Evolutionary conservation across 75 land plant species (phyloP).

Genomic region (Selaginella moellendorffii): DNA sequence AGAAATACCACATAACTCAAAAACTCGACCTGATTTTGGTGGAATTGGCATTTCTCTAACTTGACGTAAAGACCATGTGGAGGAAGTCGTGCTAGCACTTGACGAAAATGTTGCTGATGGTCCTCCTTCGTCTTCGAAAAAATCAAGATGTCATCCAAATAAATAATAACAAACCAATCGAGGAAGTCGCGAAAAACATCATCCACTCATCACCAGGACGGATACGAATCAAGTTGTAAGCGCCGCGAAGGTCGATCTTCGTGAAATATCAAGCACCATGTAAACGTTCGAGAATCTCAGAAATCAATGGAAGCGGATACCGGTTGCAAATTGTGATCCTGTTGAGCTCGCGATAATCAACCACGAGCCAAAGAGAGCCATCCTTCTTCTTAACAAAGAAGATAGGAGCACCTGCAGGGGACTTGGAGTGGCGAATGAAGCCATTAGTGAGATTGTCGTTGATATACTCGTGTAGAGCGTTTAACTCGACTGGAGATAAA

Average conservation of each 20-base stretch:
- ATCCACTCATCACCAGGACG: slow-evolving; percentile 1
- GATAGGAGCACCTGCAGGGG: slow-evolving; percentile 17
- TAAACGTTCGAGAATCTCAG: slow-evolving; percentile 7
- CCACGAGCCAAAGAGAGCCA: slow-evolving; percentile 12
- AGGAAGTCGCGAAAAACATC: slow-evolving; percentile 13
- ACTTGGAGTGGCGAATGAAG: slow-evolving; percentile 17
- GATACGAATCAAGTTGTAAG: background rate
- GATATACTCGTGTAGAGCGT: slow-evolving; percentile 11
- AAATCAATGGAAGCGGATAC: slow-evolving; percentile 15
- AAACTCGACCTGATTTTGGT: slow-evolving; percentile 16
- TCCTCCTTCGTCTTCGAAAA: slow-evolving; percentile 18
- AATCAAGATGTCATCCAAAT: slow-evolving; percentile 17
- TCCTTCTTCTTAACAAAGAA: slow-evolving; percentile 17
- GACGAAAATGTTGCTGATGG: slow-evolving; percentile 10
- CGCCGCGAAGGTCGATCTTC: slow-evolving; percentile 12
- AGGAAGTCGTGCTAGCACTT: slow-evolving; percentile 6
- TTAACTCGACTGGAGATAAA: slow-evolving; percentile 17
- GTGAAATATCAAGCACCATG: slow-evolving; percentile 10
- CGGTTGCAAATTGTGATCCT: slow-evolving; percentile 14
- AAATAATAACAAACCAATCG: slow-evolving; percentile 11
- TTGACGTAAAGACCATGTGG: slow-evolving; percentile 15
- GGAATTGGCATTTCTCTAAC: slow-evolving; percentile 13
- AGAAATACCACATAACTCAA: slow-evolving; percentile 18
- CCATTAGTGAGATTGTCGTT: slow-evolving; percentile 17
- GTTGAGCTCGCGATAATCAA: slow-evolving; percentile 18